A percentile compares a stretch with the other conserved stretches of the same genome.
Evolutionary conservation across 352 stramenopile species (phyloP).

Genomic region (Pythium rishiriense): DNA sequence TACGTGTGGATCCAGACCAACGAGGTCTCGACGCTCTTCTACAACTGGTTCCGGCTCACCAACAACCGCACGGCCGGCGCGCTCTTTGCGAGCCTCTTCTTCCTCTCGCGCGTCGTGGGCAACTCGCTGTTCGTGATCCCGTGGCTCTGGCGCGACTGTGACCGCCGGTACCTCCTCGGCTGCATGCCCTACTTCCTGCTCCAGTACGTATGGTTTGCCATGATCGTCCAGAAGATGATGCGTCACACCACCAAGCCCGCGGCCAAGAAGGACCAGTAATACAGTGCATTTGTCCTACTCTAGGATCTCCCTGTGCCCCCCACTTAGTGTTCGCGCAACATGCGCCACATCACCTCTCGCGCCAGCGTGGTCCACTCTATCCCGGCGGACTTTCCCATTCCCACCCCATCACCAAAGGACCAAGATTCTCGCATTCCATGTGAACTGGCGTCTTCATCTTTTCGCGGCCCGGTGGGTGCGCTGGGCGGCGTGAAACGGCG

Average conservation of each 20-base stretch:
- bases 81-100: conserved; percentile 65
- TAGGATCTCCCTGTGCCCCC: background rate
- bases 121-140: conserved; percentile 71
- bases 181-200: conserved; percentile 69
- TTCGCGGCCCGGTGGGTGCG: too few relatives aligned
- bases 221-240: conserved; percentile 64
- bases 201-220: conserved; percentile 77
- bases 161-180: conserved; percentile 51
- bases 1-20: conserved; percentile 88
- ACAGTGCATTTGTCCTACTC: conserved; percentile 5
- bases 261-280: conserved; percentile 9
- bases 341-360: background rate
- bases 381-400: background rate
- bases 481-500: background rate
- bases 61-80: conserved; percentile 51
- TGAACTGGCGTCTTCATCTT: conserved; percentile 8
- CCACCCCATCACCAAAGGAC: background rate
- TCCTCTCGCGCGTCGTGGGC: conserved; percentile 67
- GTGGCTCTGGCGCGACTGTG: conserved; percentile 39
- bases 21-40: conserved; percentile 78
- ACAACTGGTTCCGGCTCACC: conserved; percentile 80
- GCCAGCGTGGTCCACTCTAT: conserved; percentile 1
- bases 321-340: conserved; percentile 6
- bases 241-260: conserved; percentile 3
- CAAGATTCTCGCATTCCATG: conserved; percentile 3